Conservation (phyloP, 2,329 filamentous ascomycete species). For the Aureobasidium sp. region DNA sequence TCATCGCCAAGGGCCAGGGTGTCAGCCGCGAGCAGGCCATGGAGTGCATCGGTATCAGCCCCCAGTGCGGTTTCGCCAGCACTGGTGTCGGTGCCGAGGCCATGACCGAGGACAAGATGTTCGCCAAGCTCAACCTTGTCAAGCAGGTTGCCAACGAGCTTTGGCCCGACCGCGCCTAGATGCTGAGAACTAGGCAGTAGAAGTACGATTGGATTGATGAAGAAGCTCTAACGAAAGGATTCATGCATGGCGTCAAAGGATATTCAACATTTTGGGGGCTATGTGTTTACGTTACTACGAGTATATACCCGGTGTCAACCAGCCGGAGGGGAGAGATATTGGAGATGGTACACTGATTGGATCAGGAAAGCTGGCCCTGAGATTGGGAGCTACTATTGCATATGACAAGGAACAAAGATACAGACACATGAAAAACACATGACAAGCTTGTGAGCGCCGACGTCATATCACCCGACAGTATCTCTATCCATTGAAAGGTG, state of each 20-base stretch:
- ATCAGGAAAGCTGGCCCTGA: background rate
- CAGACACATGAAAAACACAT: conserved; percentile 10
- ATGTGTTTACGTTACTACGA: conserved; percentile 1
- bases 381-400: background rate
- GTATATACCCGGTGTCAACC: conserved; percentile 11
- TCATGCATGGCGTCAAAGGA: conserved; percentile 6
- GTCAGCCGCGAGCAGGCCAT: conserved; percentile 29
- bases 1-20: conserved; percentile 31
- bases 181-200: background rate
- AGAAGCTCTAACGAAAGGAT: conserved; percentile 13
- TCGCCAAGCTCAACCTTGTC: conserved; percentile 30
- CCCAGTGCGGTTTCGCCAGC: conserved; percentile 32
- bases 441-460: conserved; percentile 4
- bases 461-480: background rate
- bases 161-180: conserved; percentile 27
- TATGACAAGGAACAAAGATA: conserved; percentile 3
- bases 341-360: conserved; percentile 8
- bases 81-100: conserved; percentile 30
- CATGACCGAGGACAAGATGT: conserved; percentile 33
- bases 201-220: background rate
- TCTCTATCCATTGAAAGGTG: background rate
- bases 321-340: conserved; percentile 1
- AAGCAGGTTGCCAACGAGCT: conserved; percentile 30
- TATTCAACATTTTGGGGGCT: conserved; percentile 13
- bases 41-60: conserved; percentile 31